Conservation (phyloP, 73 alveolate species). For the Stentor roeselii region DNA sequence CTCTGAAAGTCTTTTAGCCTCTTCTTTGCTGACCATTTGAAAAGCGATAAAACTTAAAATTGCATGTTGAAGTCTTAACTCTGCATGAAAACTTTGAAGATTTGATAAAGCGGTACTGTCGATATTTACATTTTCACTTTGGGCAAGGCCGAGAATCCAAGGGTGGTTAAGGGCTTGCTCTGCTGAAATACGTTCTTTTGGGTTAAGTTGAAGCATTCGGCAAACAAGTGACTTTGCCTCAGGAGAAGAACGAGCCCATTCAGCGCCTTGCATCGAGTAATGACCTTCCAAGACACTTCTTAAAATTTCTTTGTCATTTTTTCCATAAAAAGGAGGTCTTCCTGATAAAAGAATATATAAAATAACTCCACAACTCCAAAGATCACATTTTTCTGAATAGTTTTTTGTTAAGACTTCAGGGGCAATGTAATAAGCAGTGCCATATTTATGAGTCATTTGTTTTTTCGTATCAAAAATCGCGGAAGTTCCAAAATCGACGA, state of each 20-base stretch:
- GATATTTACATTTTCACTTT: too few relatives aligned
- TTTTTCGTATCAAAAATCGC: conserved; percentile 23
- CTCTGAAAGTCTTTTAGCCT: conserved; percentile 27
- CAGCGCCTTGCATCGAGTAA: conserved; percentile 36
- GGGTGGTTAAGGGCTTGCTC: conserved; percentile 27
- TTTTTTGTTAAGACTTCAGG: conserved; percentile 57
- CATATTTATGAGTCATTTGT: conserved; percentile 29
- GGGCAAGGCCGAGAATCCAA: conserved; percentile 23
- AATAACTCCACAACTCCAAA: too few relatives aligned
- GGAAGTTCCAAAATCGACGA: too few relatives aligned
- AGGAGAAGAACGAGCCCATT: conserved; percentile 29
- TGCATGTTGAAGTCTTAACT: conserved; percentile 48
- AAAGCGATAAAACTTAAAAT: conserved; percentile 42
- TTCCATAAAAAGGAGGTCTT: conserved; percentile 83
- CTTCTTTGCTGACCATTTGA: conserved; percentile 35
- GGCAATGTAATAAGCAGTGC: too few relatives aligned
- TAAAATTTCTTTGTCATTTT: conserved; percentile 49
- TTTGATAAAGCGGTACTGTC: too few relatives aligned
- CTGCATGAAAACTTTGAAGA: too few relatives aligned
- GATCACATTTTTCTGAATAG: conserved; percentile 75
- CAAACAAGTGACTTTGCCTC: conserved; percentile 33
- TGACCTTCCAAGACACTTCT: conserved; percentile 49
- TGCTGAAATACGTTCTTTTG: conserved; percentile 27
- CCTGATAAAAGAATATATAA: conserved; percentile 68
- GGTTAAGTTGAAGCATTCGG: conserved; percentile 13